Conservation (phyloP, 108 stramenopile species). For the Nitzschia sp. region DNA sequence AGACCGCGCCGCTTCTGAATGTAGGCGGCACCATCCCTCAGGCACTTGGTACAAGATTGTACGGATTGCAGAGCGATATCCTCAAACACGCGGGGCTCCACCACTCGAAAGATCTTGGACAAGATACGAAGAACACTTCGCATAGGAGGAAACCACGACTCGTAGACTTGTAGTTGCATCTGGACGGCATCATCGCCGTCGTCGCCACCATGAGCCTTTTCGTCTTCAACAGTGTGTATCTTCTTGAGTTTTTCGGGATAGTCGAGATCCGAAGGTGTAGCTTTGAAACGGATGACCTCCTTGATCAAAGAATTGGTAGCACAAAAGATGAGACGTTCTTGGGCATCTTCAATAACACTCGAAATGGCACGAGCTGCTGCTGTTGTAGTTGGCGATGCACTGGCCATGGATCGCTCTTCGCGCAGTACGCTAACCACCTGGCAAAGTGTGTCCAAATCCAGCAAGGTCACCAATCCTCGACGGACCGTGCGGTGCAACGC, state of each 20-base stretch:
- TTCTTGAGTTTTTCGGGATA: constrained; percentile 80
- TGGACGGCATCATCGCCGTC: constrained; percentile 58
- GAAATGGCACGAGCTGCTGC: constrained; percentile 82
- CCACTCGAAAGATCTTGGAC: constrained; percentile 90
- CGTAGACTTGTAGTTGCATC: constrained; percentile 75
- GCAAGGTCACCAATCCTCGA: constrained; percentile 72
- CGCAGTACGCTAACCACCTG: constrained; percentile 84
- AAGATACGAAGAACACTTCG: constrained; percentile 81
- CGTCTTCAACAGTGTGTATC: constrained; percentile 11
- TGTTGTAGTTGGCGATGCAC: constrained; percentile 65
- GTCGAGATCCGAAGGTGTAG: constrained; percentile 70
- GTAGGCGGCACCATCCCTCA: constrained; percentile 73
- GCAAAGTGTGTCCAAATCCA: constrained; percentile 82
- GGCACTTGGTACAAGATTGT: constrained; percentile 78
- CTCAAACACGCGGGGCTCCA: constrained; percentile 92
- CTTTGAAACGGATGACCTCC: constrained; percentile 85
- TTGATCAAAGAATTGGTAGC: constrained; percentile 71
- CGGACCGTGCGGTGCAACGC: constrained; percentile 83
- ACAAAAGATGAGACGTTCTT: constrained; percentile 89
- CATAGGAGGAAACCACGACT: constrained; percentile 93
- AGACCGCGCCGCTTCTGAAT: constrained; percentile 64
- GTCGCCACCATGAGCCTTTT: constrained; percentile 1
- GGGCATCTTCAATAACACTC: constrained; percentile 84
- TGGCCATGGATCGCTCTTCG: constrained; percentile 80
- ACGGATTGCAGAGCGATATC: constrained; percentile 85